Evolutionary conservation across 192 early-diverging fungal genomes (phyloP), one percentile per base, ranked within the genome.

Genomic region (Coemansia sp.): DNA sequence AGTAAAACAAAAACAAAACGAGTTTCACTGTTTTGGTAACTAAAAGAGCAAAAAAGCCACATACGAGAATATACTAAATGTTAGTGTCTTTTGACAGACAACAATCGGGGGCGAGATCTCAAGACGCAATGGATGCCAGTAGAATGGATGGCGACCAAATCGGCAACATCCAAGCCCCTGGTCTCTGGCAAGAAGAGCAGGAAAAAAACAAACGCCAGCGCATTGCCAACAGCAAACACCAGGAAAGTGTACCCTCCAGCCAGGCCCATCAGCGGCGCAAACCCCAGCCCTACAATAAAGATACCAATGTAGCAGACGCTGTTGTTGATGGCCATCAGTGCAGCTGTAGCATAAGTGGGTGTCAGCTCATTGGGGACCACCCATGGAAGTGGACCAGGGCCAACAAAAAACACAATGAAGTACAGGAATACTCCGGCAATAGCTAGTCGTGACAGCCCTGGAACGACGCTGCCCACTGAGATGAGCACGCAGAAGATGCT

Each of bases 351-450:
- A 48, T 89, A 89, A 0, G 85, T 85, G 2, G 93, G 92, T 6
- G 88, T 72, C 52, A 92, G 70, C 56, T 94, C 92, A 27, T 87
- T 87, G 0, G 87, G 75, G 48, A 88, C 69, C 42, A 90, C 65
- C 90, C 91, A 93, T 8, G 93, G 90, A 36, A 92, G 87, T 1
- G 88, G 86, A 27, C 91, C 91, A 2, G 91, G 64, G 25, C 92
- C 93, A 37, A 93, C 59, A n/a, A 87, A 83, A 68, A 89, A 94
- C 31, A 65, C 74, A 20, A 84, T 76, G 27, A 85, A 88, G 70
- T 87, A 92, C 17, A 86, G 58, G 70, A 92, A 88, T 14, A 91
- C 87, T 37, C 81, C 75, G 9, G 76, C 68, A n/a, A 87, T 78
- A 5, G 87, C 72, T 56, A 88, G 62, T 8, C 45, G 45, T 7